Conservation (phyloP, 2,329 filamentous ascomycete species). For the Apiospora phragmitis region DNA sequence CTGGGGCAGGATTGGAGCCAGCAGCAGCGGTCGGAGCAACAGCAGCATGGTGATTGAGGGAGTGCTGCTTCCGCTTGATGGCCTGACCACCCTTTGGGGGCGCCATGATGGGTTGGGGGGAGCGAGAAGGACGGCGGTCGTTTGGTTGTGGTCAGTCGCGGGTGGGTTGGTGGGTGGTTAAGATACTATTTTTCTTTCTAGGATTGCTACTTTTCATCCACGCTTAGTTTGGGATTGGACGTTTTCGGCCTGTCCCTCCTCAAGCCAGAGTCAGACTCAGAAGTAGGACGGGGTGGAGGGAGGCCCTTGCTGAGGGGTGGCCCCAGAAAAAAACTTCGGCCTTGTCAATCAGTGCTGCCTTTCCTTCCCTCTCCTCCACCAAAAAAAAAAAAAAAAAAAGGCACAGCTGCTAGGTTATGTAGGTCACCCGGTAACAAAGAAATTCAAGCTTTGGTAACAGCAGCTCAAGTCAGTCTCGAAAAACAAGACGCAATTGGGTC, state of each 20-base stretch:
- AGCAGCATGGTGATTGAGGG: constrained; percentile 23
- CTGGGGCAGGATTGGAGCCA: neutral
- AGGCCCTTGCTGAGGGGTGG: neutral
- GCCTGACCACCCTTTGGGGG: constrained; percentile 24
- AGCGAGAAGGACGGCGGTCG: neutral
- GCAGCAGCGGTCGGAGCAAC: constrained; percentile 25
- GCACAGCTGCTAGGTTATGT: neutral
- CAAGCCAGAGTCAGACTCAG: neutral
- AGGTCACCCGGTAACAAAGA: neutral
- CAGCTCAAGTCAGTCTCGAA: neutral
- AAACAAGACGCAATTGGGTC: neutral
- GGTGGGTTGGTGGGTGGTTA: neutral
- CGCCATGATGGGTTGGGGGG: constrained; percentile 26
- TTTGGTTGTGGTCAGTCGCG: constrained; percentile 1
- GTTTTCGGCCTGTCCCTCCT: constrained; percentile 3
- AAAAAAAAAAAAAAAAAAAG: neutral
- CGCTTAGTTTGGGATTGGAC: neutral
- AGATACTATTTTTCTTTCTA: constrained; percentile 4
- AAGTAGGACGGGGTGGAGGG: neutral
- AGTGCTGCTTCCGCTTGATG: constrained; percentile 15
- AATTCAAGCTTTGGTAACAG: neutral
- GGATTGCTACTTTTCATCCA: constrained; percentile 2
- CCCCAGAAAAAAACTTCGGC: constrained; percentile 6
- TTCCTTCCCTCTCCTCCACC: neutral
- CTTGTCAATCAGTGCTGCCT: neutral